Evolutionary conservation across 371 early-diverging fungal genomes (phyloP).

Genomic region (Actinomortierella ambigua): DNA sequence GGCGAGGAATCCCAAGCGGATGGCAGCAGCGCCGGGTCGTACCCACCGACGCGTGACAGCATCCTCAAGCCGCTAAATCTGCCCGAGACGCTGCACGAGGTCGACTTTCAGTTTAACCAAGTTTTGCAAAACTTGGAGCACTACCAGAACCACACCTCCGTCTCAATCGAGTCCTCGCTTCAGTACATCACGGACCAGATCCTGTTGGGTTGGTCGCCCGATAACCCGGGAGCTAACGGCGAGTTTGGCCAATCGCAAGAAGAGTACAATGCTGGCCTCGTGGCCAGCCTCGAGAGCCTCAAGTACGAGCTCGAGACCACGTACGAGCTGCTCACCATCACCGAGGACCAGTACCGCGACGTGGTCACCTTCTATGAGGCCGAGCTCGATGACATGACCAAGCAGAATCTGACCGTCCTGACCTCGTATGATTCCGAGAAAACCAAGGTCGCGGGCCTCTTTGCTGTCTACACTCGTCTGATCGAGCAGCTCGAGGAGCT

Average conservation of each 20-base stretch:
- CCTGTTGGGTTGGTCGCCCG: conserved; percentile 36
- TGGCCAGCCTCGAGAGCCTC: conserved; percentile 42
- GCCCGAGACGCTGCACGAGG: conserved; percentile 46
- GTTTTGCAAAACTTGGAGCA: conserved; percentile 57
- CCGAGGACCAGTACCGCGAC: conserved; percentile 57
- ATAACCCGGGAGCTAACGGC: conserved; percentile 25
- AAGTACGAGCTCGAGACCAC: conserved; percentile 59
- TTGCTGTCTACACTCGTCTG: conserved; percentile 35
- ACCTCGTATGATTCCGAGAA: conserved; percentile 46
- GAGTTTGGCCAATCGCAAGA: conserved; percentile 29
- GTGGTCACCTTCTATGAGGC: conserved; percentile 60
- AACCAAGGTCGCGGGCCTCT: conserved; percentile 37
- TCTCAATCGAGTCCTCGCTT: conserved; percentile 56
- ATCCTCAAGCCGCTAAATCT: conserved; percentile 42
- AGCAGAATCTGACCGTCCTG: conserved; percentile 36
- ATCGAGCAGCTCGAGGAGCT: conserved; percentile 44
- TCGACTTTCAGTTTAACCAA: conserved; percentile 57
- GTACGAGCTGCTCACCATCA: conserved; percentile 60
- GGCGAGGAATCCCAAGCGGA: conserved; percentile 13
- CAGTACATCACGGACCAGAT: conserved; percentile 60
- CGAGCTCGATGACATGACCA: conserved; percentile 56
- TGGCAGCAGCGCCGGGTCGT: conserved; percentile 6
- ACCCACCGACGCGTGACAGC: conserved; percentile 30
- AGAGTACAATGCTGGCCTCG: conserved; percentile 38
- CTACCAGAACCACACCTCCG: conserved; percentile 61